Base-by-base conservation (phyloP, 139 green algal species). In the Volvox africanus region DNA sequence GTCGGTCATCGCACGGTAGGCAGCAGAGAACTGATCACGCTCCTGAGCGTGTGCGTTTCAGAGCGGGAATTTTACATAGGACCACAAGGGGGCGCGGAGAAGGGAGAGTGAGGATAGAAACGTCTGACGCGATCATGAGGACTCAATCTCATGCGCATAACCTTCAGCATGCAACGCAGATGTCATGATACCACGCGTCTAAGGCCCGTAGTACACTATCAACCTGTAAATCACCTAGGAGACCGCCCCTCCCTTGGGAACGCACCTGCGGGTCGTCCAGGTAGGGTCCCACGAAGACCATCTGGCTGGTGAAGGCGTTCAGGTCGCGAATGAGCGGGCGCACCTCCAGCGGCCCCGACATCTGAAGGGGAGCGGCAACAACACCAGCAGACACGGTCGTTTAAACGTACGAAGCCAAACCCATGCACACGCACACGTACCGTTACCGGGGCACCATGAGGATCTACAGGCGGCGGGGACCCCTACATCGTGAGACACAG, bases 271-370 rank as follows among this genome's bases (percentile, higher is more conserved):
- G 87, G 91, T 96, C 93, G 33, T 97, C 94, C 80, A 99, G 93
- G 94, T 99, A 99, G 22, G 97, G 97, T 3, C 97, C 97, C 92
- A 89, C 93, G 91, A 99, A 99, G 37, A 99, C 97, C 32, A 96
- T 93, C 93, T 98, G 97, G 44, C 91, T 96, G 37, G 97, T 98
- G 22, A 82, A 71, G 20, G 94, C 94, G 89, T 98, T 98, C 81
- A 99, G 89, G 91, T 97, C 93, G 36, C 96, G 93, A 76, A 96
- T 87, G n/a, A 90, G 75, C 32, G 89, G 69, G 0, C 93, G 91
- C 32, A 95, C 91, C 91, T 94, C 95, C 24, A 30, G 32, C 18
- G 86, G 55, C 2, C 75, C 80, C 24, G 87, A 78, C 33, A 78
- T 68, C 85, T 89, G 85, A 11, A 16, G 65, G 21, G 3, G 21